Evolutionary conservation across 2,329 filamentous ascomycete genomes (phyloP), one percentile per base, ranked within the genome.

Genomic region (Sarocladiaceae sp.): DNA sequence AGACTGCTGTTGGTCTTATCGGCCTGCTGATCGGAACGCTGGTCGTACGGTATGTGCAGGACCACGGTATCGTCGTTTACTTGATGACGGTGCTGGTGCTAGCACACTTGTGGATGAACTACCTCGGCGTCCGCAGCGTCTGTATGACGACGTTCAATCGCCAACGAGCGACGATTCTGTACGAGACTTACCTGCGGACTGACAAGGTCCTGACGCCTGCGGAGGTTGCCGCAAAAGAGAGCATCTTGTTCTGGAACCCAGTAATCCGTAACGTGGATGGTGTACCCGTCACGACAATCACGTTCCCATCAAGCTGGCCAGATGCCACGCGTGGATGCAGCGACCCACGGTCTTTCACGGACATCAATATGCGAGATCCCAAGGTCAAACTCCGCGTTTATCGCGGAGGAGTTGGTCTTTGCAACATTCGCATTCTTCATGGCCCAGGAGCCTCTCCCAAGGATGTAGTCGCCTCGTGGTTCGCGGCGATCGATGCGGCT

Each of bases 1-100:
- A 97, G 65, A 97, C 91, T 0, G 81, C 95, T 16, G 87, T 98
- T 46, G 91, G 88, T 2, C 72, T 97, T 20, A 50, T 95, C 26
- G 93, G 93, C 2, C 89, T 97, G 78, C 73, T 95, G 43, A 79
- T 77, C 12, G 93, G 93, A 1, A 93, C 83, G 39, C 48, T 95
- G 2, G 81, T 95, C 12, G 86, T 97, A 15, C 84, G 85, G 26
- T 70, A 78, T 50, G 79, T 96, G 18, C 78, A 85, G 43, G 80
- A 82, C 40, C 80, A 82, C 45, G 62, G 71, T 12, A 79, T 82
- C 9, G 95, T 93, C 29, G 90, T 88, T 78, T 69, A 68, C 37
- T 72, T 83, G 46, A 80, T 95, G 66, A 64, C 90, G 1, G 50
- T 78, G 3, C 75, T 97, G 16, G 75, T 96, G 13, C 69, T 78